Percentiles rank a stretch among this genome's conserved stretches.
phyloP scores from a whole-genome alignment of 768 basidiomycete species.

The Antrodiella citrinella region DNA sequence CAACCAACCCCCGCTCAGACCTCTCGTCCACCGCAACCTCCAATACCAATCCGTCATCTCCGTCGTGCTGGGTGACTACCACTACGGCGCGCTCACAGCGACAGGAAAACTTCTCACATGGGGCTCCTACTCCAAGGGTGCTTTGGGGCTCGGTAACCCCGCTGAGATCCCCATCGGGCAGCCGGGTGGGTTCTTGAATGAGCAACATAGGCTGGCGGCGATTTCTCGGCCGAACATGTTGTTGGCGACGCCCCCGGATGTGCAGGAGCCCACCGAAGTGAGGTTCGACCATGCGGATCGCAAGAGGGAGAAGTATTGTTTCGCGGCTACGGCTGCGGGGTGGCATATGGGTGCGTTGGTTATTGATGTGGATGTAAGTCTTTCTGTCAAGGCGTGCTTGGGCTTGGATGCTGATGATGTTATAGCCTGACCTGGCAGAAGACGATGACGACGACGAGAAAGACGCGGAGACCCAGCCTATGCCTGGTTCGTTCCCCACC shows the following conservation, averaged over 20 bases:
- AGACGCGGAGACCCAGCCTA: neutral
- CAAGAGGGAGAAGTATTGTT: slow-evolving; percentile 58
- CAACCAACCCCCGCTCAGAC: slow-evolving; percentile 17
- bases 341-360: slow-evolving; percentile 92
- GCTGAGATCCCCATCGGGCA: slow-evolving; percentile 37
- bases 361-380: slow-evolving; percentile 68
- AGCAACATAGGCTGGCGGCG: slow-evolving; percentile 18
- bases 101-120: slow-evolving; percentile 73
- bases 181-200: slow-evolving; percentile 50
- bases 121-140: slow-evolving; percentile 72
- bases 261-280: slow-evolving; percentile 60
- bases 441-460: neutral
- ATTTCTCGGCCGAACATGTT: slow-evolving; percentile 23
- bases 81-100: slow-evolving; percentile 77
- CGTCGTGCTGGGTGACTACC: slow-evolving; percentile 88
- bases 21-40: slow-evolving; percentile 62
- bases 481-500: neutral
- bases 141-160: slow-evolving; percentile 82
- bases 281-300: slow-evolving; percentile 54
- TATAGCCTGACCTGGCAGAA: neutral
- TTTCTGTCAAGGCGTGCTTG: too few relatives aligned
- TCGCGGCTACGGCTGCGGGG: slow-evolving; percentile 73
- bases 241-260: slow-evolving; percentile 29
- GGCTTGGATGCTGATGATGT: too few relatives aligned
- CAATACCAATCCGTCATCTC: slow-evolving; percentile 79